Evolutionary conservation across 2,329 filamentous ascomycete genomes (phyloP), one percentile per base, ranked within the genome.

Genomic region (Calonectria leucothoes): DNA sequence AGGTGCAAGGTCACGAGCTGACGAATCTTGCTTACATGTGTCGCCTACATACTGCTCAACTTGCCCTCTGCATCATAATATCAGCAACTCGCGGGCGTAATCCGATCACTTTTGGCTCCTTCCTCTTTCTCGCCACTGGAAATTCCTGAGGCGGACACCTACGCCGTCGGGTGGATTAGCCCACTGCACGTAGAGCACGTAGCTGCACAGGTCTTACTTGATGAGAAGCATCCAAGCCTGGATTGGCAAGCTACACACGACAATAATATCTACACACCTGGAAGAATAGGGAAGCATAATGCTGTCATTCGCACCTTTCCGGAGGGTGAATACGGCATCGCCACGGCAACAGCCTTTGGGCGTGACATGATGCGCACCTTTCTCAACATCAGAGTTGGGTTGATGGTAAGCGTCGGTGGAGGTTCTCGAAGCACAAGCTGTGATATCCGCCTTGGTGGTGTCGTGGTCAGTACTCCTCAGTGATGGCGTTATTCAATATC

Each of bases 261-360:
- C 4, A 8, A 17, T 2, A 74, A 75, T 12, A 33, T 27, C 1
- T 74, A 75, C 4, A 71, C 57, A 1, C 49, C 74, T 0, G 71
- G 64, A 1, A 48, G 25, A 1, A 17, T 75, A 1, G 35, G 55
- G 0, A 29, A 15, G 0, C 73, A 75, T 4, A 74, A 75, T 17
- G 33, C 74, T 1, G 71, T 68, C 1, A 55, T 74, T 0, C 39
- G 63, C 4, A 49, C 33, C 14, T n/a, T 66, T 6, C 65, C 59
- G 0, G 20, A 48, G 2, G 66, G 45, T 11, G 23, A 17, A 31
- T 33, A 39, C 17, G 72, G 72, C 1, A 59, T 15, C 10, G 31
- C n/a, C 6, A 11, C 59, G 0, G 59, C 66, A 1, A 49, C 72
- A 1, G 48, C 39, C 0, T 48, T 72, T 20, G 35, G 15, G 5